A percentile compares a stretch with the other conserved stretches of the same genome.
Evolutionary conservation across 2,329 filamentous ascomycete species (phyloP).

Genomic region (Sclerotiophoma versabilis): DNA sequence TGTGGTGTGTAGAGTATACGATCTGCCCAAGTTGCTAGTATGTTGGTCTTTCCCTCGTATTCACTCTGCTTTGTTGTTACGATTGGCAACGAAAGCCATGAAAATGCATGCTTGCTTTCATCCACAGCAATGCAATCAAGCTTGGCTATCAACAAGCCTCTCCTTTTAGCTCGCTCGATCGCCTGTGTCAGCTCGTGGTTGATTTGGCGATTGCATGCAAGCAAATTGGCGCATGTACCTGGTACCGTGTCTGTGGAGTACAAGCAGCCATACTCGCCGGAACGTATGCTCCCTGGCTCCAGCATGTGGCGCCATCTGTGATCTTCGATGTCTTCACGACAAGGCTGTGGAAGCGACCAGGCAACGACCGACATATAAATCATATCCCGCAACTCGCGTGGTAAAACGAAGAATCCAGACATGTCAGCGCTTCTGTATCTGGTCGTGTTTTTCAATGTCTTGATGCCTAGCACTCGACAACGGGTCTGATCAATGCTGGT

Average conservation of each 20-base stretch:
- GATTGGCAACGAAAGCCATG: constrained; percentile 39
- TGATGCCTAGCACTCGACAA: background rate
- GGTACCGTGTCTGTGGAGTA: constrained; percentile 32
- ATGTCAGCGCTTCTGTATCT: background rate
- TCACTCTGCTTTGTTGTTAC: constrained; percentile 27
- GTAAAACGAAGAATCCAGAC: constrained; percentile 33
- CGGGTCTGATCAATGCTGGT: background rate
- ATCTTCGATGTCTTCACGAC: constrained; percentile 24
- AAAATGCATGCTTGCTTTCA: constrained; percentile 41
- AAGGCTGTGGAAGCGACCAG: constrained; percentile 29
- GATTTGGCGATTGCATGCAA: constrained; percentile 39
- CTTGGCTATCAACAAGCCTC: constrained; percentile 24
- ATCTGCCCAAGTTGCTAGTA: constrained; percentile 28
- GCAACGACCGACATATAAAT: constrained; percentile 42
- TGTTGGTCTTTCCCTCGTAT: constrained; percentile 7
- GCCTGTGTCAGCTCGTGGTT: constrained; percentile 38
- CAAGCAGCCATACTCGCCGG: constrained; percentile 36
- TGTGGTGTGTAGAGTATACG: constrained; percentile 16
- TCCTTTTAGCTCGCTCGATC: constrained; percentile 27
- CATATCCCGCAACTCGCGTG: constrained; percentile 45
- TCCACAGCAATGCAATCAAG: constrained; percentile 44
- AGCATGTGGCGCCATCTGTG: constrained; percentile 25
- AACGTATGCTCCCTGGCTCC: constrained; percentile 22
- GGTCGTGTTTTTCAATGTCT: background rate
- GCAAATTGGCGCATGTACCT: constrained; percentile 40